Evolutionary conservation across 371 early-diverging fungal genomes (phyloP).

Genomic region (Furculomyces boomerangus): DNA sequence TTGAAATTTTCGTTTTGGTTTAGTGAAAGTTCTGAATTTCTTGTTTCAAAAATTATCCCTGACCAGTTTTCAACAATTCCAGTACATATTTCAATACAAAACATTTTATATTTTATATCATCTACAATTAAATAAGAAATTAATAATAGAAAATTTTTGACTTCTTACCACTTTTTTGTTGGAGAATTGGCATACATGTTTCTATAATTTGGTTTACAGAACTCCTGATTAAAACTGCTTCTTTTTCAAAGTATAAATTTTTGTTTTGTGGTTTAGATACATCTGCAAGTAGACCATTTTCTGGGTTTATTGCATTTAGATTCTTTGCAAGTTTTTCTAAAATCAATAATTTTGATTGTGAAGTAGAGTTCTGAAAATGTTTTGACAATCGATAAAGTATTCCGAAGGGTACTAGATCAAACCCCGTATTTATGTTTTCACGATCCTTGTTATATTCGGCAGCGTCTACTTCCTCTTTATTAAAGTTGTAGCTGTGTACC

Average conservation of each 20-base stretch:
- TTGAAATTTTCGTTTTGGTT: background rate
- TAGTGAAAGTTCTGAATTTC: background rate
- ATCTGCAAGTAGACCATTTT: background rate
- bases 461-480: too few species aligned
- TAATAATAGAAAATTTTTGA: background rate
- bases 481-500: too few species aligned
- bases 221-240: background rate
- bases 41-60: background rate
- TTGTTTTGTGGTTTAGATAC: background rate
- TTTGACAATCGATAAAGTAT: background rate
- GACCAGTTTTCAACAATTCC: background rate
- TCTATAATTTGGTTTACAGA: background rate
- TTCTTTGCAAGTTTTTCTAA: background rate
- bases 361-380: background rate
- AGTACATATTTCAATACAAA: background rate
- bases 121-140: background rate
- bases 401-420: background rate
- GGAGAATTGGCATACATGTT: background rate
- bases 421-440: too few species aligned
- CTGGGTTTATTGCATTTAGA: too few species aligned
- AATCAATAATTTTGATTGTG: background rate
- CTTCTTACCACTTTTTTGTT: background rate
- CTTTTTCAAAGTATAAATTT: too few species aligned
- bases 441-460: too few species aligned
- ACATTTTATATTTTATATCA: background rate